A percentile compares a stretch with the other conserved stretches of the same genome.
These are phyloP conservation scores for Chionographis japonica DNA, from an alignment of 106 monocot genomes.

Conservation along the genomic window DNA sequence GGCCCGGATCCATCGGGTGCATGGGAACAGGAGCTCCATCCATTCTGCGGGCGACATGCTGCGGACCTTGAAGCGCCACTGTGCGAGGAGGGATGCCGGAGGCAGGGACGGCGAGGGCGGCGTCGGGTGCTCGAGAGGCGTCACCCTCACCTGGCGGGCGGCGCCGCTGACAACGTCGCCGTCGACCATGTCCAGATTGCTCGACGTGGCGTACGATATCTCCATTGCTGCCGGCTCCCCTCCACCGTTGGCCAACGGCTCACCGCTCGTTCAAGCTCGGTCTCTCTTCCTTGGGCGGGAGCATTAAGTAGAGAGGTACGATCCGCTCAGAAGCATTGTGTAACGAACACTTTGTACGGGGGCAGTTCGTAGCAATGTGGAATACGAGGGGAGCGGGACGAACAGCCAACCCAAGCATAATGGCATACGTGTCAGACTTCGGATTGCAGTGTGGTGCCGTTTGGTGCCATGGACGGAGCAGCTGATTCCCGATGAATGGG, in stretches of 20 bases:
- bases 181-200: constrained; percentile 26
- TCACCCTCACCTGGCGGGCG: constrained; percentile 41
- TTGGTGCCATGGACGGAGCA: too few species aligned
- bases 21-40: constrained; percentile 64
- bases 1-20: constrained; percentile 71
- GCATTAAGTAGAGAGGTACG: too few species aligned
- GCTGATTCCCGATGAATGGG: too few species aligned
- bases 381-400: too few species aligned
- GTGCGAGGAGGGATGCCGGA: neutral
- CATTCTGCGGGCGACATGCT: constrained; percentile 43
- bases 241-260: neutral
- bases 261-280: too few species aligned
- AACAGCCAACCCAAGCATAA: too few species aligned
- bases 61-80: constrained; percentile 17
- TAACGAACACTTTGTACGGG: too few species aligned
- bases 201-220: constrained; percentile 35
- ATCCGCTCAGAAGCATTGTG: too few species aligned
- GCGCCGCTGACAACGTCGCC: constrained; percentile 6
- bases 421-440: too few species aligned
- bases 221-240: constrained; percentile 13
- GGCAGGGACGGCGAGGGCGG: constrained; percentile 8
- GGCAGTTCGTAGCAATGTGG: too few species aligned
- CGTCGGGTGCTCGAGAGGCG: constrained; percentile 34
- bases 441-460: too few species aligned
- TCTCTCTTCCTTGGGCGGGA: too few species aligned